Evolutionary conservation across 345 rosid species (phyloP).

Genomic region (Zanthoxylum bungeanum): DNA sequence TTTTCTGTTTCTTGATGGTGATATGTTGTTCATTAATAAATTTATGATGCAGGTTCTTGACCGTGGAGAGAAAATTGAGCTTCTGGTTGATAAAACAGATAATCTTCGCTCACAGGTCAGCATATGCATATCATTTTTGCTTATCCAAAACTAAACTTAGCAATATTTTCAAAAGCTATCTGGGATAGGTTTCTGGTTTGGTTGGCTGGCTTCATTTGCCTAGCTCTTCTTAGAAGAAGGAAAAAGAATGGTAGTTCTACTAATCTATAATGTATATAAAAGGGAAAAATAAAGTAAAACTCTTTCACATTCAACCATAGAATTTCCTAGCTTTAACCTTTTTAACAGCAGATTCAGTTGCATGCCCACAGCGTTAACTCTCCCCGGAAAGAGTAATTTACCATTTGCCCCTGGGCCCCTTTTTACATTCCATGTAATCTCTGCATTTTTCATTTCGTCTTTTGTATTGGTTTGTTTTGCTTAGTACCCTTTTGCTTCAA

Average conservation of each 20-base stretch:
- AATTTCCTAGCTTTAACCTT: neutral
- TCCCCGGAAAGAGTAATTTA: neutral
- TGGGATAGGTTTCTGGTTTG: neutral
- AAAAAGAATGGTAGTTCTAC: neutral
- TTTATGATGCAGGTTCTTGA: constrained; percentile 55
- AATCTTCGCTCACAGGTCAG: constrained; percentile 73
- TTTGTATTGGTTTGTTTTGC: neutral
- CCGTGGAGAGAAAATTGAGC: constrained; percentile 81
- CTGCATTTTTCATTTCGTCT: too few relatives aligned
- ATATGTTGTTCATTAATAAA: neutral
- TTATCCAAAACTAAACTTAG: neutral
- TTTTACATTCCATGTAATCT: neutral
- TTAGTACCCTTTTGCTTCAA: neutral
- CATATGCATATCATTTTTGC: neutral
- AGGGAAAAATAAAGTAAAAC: too few relatives aligned
- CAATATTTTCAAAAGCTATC: neutral
- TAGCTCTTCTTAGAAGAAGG: neutral
- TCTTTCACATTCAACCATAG: neutral
- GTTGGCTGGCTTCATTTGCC: neutral
- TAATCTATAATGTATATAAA: neutral
- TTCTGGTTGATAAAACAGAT: constrained; percentile 77
- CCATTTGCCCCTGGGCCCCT: too few relatives aligned
- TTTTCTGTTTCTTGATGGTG: neutral
- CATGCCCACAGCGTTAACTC: too few relatives aligned
- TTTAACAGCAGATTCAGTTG: neutral